Evolutionary conservation across 1,139 yeast genomes (phyloP).

Genomic region (Candida sanyaensis): DNA sequence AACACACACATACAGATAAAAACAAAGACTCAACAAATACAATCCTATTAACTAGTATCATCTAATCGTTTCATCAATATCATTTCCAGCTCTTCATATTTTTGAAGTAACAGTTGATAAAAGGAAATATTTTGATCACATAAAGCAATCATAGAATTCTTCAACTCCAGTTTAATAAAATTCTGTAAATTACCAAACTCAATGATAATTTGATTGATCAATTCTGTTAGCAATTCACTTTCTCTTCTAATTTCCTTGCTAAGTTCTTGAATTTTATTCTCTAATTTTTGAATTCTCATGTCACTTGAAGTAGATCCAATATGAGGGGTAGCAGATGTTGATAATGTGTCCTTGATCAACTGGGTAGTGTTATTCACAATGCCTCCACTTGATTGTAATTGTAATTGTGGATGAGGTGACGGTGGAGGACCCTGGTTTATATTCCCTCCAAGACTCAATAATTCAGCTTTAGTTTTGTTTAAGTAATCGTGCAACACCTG

Average conservation of each 20-base stretch:
- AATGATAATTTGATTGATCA: constrained; percentile 71
- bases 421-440: constrained; percentile 19
- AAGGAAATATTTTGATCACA: constrained; percentile 79
- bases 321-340: constrained; percentile 45
- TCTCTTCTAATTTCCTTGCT: constrained; percentile 60
- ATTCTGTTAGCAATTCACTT: constrained; percentile 48
- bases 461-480: constrained; percentile 67
- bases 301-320: constrained; percentile 44
- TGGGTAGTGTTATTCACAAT: constrained; percentile 48
- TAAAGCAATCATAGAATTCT: constrained; percentile 64
- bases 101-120: constrained; percentile 68
- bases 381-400: constrained; percentile 23
- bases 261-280: constrained; percentile 33
- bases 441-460: constrained; percentile 60
- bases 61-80: constrained; percentile 41
- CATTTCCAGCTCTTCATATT: constrained; percentile 67
- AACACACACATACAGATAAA: too few species aligned
- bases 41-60: constrained; percentile 21
- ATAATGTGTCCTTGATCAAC: constrained; percentile 46
- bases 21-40: too few species aligned
- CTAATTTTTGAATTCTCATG: constrained; percentile 34
- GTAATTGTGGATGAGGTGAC: constrained; percentile 12
- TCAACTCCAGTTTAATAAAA: constrained; percentile 77
- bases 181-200: constrained; percentile 79
- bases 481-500: constrained; percentile 84